Evolutionary conservation across 2,329 filamentous ascomycete species (phyloP).

Genomic region (Septoria petroselini): DNA sequence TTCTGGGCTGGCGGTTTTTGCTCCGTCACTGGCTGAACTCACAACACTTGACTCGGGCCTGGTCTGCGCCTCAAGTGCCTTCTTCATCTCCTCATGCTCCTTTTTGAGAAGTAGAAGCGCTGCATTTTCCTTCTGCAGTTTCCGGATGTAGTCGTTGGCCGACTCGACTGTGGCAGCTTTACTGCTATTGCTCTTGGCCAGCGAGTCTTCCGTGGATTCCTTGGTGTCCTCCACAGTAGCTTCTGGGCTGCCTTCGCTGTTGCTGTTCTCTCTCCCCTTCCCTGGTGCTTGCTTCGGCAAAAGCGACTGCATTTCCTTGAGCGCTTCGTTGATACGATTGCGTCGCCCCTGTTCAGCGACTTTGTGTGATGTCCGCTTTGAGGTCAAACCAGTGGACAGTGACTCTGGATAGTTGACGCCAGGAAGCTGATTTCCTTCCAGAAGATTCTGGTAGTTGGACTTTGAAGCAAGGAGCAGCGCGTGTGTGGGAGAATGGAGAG

Average conservation of each 20-base stretch:
- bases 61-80: conserved; percentile 22
- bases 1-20: conserved; percentile 5
- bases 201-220: conserved; percentile 37
- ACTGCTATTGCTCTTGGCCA: conserved; percentile 63
- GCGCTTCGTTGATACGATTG: conserved; percentile 90
- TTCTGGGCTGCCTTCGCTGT: conserved; percentile 44
- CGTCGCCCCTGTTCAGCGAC: conserved; percentile 93
- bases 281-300: conserved; percentile 56
- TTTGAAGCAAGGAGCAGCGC: conserved; percentile 84
- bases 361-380: conserved; percentile 96
- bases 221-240: conserved; percentile 43
- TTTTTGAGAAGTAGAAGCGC: conserved; percentile 28
- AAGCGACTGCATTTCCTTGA: conserved; percentile 85
- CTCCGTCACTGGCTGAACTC: conserved; percentile 4
- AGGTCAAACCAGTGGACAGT: conserved; percentile 88
- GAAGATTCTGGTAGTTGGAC: conserved; percentile 95
- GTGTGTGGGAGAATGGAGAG: conserved; percentile 56
- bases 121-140: conserved; percentile 64
- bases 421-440: conserved; percentile 81
- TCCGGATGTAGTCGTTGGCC: conserved; percentile 92
- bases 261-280: conserved; percentile 27
- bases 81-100: conserved; percentile 35
- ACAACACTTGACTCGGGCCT: conserved; percentile 2
- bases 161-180: conserved; percentile 98
- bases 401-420: conserved; percentile 73